Conservation (phyloP, 192 early-diverging fungal species). For the Lobosporangium transversale region DNA sequence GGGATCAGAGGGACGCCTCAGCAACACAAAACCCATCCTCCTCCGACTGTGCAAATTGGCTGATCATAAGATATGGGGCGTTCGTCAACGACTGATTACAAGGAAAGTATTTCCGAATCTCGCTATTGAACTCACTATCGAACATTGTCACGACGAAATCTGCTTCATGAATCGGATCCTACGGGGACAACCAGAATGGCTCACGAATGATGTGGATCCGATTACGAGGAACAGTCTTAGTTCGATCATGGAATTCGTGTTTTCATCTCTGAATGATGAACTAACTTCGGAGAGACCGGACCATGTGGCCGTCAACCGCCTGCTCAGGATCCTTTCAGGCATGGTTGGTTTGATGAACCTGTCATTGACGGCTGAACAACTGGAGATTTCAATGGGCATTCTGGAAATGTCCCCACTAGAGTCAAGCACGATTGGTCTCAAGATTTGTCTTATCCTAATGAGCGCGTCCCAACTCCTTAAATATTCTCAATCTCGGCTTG, state of each 20-base stretch:
- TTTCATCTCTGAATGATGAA: slow-evolving; percentile 49
- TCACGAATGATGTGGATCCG: slow-evolving; percentile 25
- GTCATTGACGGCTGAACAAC: slow-evolving; percentile 21
- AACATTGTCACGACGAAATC: slow-evolving; percentile 49
- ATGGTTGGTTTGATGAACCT: slow-evolving; percentile 47
- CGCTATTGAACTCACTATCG: slow-evolving; percentile 44
- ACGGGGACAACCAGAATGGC: slow-evolving; percentile 45
- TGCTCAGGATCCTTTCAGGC: slow-evolving; percentile 41
- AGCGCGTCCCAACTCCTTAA: slow-evolving; percentile 41
- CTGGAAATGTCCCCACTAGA: slow-evolving; percentile 36
- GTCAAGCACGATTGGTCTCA: slow-evolving; percentile 34
- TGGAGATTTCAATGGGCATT: slow-evolving; percentile 36
- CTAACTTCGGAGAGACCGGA: slow-evolving; percentile 18
- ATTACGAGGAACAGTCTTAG: slow-evolving; percentile 32
- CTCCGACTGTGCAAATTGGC: slow-evolving; percentile 41
- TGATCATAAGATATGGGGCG: slow-evolving; percentile 34
- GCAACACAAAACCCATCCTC: slow-evolving; percentile 24
- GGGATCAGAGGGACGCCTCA: not conserved
- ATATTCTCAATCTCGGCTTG: slow-evolving; percentile 14
- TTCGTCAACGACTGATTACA: slow-evolving; percentile 34
- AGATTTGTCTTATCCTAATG: slow-evolving; percentile 46
- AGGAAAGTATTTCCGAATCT: slow-evolving; percentile 34
- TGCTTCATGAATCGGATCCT: slow-evolving; percentile 49
- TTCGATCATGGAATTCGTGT: slow-evolving; percentile 47
- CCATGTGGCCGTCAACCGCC: slow-evolving; percentile 24